Conservation (phyloP, 2,329 filamentous ascomycete species). For the Colletotrichum sp. region DNA sequence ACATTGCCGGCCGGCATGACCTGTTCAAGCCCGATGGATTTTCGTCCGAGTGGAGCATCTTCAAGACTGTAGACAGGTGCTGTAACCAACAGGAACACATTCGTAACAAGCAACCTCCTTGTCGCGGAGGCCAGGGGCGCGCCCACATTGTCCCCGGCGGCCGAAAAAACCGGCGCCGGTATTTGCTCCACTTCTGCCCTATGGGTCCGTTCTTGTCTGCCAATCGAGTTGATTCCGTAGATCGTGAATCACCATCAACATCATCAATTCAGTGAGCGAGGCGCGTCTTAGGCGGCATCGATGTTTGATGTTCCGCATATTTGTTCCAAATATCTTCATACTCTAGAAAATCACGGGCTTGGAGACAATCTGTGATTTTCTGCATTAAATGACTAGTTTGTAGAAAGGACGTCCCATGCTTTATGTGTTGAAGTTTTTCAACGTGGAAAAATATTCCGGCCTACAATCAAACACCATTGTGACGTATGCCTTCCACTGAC, state of each 20-base stretch:
- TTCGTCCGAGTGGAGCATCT: not conserved
- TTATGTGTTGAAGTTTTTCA: too few relatives aligned
- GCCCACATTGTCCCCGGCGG: not conserved
- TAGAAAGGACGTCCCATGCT: too few relatives aligned
- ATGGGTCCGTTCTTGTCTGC: not conserved
- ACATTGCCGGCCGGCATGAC: not conserved
- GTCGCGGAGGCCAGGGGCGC: not conserved
- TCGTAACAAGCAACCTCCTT: not conserved
- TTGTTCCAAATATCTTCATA: too few relatives aligned
- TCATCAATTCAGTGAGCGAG: not conserved
- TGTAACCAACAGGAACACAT: not conserved
- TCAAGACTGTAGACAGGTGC: not conserved
- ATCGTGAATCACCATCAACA: not conserved
- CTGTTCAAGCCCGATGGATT: not conserved
- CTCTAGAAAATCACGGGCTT: too few relatives aligned
- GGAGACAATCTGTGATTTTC: too few relatives aligned
- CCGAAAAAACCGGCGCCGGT: not conserved
- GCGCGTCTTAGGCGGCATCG: not conserved
- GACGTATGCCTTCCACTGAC: not conserved
- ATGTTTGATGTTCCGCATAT: too few relatives aligned
- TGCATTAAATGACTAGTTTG: too few relatives aligned
- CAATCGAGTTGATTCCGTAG: not conserved
- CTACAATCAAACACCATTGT: rapidly evolving
- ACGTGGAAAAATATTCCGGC: not conserved
- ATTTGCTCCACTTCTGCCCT: not conserved